A percentile compares a stretch with the other conserved stretches of the same genome.
These are phyloP conservation scores for Lepraria neglecta DNA, from an alignment of 495 filamentous ascomycete genomes.

Conservation along the genomic window DNA sequence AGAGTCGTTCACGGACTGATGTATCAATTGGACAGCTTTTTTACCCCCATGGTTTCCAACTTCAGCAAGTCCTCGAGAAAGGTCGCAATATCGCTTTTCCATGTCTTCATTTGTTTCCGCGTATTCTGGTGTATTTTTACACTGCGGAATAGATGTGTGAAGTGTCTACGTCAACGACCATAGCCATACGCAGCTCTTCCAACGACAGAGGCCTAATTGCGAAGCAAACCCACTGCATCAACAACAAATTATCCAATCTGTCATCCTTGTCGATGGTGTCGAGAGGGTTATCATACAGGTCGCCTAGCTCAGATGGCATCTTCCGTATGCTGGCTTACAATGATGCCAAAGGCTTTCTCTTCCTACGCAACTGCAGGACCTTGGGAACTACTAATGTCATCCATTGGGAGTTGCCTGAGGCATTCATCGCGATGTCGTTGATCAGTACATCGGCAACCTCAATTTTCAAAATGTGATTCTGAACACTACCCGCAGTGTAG, in stretches of 20 bases:
- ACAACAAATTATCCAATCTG: background rate
- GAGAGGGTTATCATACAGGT: background rate
- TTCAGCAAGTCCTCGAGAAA: background rate
- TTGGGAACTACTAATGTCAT: background rate
- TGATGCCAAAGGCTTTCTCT: background rate
- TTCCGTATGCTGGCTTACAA: background rate
- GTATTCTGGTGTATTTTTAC: background rate
- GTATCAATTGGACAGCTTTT: background rate
- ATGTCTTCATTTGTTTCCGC: conserved; percentile 6
- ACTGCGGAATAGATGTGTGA: background rate
- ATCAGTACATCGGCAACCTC: background rate
- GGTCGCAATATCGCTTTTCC: background rate
- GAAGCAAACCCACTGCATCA: conserved; percentile 11
- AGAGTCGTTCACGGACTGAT: conserved; percentile 14
- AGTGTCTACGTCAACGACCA: background rate
- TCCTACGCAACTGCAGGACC: background rate
- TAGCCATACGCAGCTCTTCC: background rate
- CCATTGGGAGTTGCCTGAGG: conserved; percentile 3
- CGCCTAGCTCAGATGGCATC: background rate
- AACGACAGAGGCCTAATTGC: background rate
- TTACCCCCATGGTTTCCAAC: no score
- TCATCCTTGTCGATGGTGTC: background rate
- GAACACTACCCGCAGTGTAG: background rate
- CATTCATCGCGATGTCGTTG: background rate
- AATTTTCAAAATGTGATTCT: background rate